Conservation (phyloP, 192 early-diverging fungal genomes). For the Coemansia sp. region DNA sequence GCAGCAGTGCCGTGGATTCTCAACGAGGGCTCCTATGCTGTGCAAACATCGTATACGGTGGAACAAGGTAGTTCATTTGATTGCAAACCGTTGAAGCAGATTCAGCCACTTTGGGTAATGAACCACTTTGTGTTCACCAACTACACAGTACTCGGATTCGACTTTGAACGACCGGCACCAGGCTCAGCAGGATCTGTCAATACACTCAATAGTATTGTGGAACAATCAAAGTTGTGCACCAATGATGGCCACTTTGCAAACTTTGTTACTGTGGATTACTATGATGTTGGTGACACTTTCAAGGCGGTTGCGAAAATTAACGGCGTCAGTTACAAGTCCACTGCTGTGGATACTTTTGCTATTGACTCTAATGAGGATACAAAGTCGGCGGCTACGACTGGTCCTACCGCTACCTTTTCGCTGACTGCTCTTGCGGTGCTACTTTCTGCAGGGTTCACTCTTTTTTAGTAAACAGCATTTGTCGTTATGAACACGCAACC, state of each 20-base stretch:
- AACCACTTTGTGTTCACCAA: conserved; percentile 71
- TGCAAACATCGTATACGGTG: conserved; percentile 71
- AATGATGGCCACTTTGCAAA: conserved; percentile 55
- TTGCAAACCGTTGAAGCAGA: conserved; percentile 43
- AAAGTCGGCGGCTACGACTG: conserved; percentile 1
- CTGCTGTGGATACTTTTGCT: conserved; percentile 22
- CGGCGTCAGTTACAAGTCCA: conserved; percentile 38
- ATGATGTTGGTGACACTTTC: conserved; percentile 60
- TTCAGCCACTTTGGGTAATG: conserved; percentile 63
- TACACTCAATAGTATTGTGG: conserved; percentile 45
- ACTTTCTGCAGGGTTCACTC: not conserved
- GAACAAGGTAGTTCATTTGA: conserved; percentile 48
- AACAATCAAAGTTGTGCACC: conserved; percentile 59
- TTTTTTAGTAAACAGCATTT: not conserved
- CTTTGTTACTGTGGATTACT: conserved; percentile 76
- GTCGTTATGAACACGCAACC: too few species aligned
- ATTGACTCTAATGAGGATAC: not conserved
- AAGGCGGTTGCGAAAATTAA: conserved; percentile 57
- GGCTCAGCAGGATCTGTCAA: conserved; percentile 58
- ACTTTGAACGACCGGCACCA: conserved; percentile 57
- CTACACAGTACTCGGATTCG: conserved; percentile 25
- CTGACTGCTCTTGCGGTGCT: not conserved
- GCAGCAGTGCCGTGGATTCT: conserved; percentile 64
- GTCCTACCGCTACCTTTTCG: not conserved
- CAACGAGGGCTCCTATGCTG: conserved; percentile 62